A percentile compares a stretch with the other conserved stretches of the same genome.
phyloP scores from a whole-genome alignment of 2,329 filamentous ascomycete genomes.

The Ceratocystis variospora region DNA sequence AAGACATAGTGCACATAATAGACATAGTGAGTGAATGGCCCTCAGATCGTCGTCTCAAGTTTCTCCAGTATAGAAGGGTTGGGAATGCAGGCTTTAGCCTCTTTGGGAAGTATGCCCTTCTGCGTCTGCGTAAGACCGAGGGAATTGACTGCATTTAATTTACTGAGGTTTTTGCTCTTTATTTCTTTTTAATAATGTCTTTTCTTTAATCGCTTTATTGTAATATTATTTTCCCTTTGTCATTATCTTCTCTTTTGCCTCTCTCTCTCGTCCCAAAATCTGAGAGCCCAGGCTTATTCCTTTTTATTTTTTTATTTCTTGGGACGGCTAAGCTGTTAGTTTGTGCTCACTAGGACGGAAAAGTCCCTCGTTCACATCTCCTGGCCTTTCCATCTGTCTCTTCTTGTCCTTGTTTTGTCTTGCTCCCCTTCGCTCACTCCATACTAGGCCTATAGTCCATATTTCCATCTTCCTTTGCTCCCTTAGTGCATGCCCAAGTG shows the following conservation, averaged over 20 bases:
- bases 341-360: background rate
- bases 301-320: background rate
- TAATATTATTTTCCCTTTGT: background rate
- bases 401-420: constrained; percentile 1
- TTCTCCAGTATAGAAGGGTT: background rate
- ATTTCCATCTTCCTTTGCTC: background rate
- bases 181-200: background rate
- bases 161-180: background rate
- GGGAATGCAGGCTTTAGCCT: background rate
- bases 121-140: background rate
- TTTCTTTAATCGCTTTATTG: background rate
- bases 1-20: background rate
- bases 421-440: constrained; percentile 4
- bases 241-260: background rate
- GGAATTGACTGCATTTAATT: background rate
- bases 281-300: background rate
- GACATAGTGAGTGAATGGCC: background rate
- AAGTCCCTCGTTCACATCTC: background rate
- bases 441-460: background rate
- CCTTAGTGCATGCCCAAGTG: constrained; percentile 2
- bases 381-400: background rate
- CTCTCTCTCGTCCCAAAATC: background rate
- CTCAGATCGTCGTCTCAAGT: constrained; percentile 3
- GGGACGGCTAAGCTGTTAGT: background rate
- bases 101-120: background rate